Evolutionary conservation across 176 grass and related monocot species (phyloP), one percentile per base, ranked within the genome.

Genomic region (Tillandsia leiboldiana): DNA sequence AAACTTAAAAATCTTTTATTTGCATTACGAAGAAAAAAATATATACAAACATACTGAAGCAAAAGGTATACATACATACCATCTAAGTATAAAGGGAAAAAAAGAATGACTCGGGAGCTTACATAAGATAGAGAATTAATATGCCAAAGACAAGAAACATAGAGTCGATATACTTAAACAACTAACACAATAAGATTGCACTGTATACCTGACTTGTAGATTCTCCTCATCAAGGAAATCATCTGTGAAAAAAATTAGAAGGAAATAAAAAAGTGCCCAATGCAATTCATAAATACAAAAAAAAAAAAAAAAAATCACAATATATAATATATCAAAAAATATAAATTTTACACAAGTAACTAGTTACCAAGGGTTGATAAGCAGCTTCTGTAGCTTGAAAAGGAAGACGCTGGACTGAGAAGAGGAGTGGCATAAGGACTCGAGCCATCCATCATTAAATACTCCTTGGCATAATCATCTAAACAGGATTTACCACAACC

Each of bases 291-390:
- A 51, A 42, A 78, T 65, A 56, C n/a, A 51, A 70, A 20, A 51
- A 3, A 33, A 59, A 70, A 70, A 70, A 54, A 11, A 51, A 3
- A 33, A 59, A 77, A 69, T 13, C 33, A 52, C 47, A 28, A 49
- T 49, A 77, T 77, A 53, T 57, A 61, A 18, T 70, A 42, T 42
- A 7, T 42, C 33, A 42, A 42, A 7, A 42, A 42, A 42, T 42
- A 42, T 42, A 42, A 42, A 42, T 42, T 42, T 42, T 42, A 42
- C 5, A 42, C 4, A 6, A 42, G 33, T 7, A 24, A 24, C 24
- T 24, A 84, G 74, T 48, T 79, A 91, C 88, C 82, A 14, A 91
- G 65, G 74, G 51, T 84, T 81, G 88, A 91, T 81, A 85, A 78
- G 80, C 88, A 91, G 58, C 81, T 91, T 51, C 67, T 72, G 76